Evolutionary conservation across 306 rosid genomes (phyloP).

Genomic region (Chamaecrista fasciculata): DNA sequence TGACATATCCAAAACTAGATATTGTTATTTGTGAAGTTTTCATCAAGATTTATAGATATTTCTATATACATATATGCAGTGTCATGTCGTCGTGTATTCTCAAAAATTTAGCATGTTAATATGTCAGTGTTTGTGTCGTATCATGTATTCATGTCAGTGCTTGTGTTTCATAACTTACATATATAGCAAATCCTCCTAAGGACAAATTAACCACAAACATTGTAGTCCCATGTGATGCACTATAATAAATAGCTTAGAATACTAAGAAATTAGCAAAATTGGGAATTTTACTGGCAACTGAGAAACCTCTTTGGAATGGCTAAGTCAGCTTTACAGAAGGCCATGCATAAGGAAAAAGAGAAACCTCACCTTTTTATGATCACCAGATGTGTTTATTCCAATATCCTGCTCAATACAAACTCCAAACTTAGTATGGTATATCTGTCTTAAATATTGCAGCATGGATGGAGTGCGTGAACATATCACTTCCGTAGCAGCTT

Average conservation of each 20-base stretch:
- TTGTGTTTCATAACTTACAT: too few species aligned
- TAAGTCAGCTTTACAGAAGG: not conserved
- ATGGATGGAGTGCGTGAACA: slow-evolving; percentile 78
- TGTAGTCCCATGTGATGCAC: slow-evolving; percentile 10
- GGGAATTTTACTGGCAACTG: not conserved
- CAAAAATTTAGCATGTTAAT: too few species aligned
- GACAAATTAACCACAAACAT: slow-evolving; percentile 13
- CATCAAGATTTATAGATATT: too few species aligned
- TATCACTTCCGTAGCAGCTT: slow-evolving; percentile 72
- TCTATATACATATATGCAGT: too few species aligned
- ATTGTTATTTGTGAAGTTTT: too few species aligned
- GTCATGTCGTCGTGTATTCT: too few species aligned
- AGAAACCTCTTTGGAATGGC: not conserved
- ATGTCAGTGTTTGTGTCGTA: too few species aligned
- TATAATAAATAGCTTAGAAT: not conserved
- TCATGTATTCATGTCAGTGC: too few species aligned
- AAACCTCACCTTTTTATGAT: slow-evolving; percentile 57
- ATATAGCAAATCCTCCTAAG: not conserved
- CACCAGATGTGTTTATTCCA: slow-evolving; percentile 51
- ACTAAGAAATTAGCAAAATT: not conserved
- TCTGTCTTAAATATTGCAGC: slow-evolving; percentile 65
- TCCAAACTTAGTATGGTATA: slow-evolving; percentile 51
- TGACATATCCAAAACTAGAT: too few species aligned
- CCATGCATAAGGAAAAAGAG: slow-evolving; percentile 15
- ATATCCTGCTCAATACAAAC: slow-evolving; percentile 55